Conservation (phyloP, 257 asterid genomes). For the Solanum paucissectum region DNA sequence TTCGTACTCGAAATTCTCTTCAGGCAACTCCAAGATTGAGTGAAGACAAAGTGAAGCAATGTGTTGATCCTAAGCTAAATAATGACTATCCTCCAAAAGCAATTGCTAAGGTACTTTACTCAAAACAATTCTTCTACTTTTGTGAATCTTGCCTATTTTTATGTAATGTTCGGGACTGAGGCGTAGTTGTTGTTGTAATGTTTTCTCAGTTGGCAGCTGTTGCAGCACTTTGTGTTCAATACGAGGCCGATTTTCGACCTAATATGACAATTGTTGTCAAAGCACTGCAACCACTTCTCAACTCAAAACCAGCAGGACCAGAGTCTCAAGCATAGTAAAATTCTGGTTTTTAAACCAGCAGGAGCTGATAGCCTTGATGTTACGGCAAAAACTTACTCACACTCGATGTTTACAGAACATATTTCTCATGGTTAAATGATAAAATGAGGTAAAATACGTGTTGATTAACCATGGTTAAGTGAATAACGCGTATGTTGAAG, state of each 20-base stretch:
- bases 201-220: constrained; percentile 77
- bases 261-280: constrained; percentile 93
- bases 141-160: neutral
- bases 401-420: neutral
- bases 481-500: neutral
- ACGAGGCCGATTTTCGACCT: constrained; percentile 90
- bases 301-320: constrained; percentile 51
- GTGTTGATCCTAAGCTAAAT: constrained; percentile 74
- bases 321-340: neutral
- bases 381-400: neutral
- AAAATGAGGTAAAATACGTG: neutral
- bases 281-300: constrained; percentile 91
- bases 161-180: neutral
- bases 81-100: constrained; percentile 78
- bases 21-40: constrained; percentile 93
- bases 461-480: neutral
- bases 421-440: neutral
- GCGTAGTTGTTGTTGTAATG: neutral
- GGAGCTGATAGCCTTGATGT: neutral
- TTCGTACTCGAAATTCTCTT: neutral
- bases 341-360: neutral
- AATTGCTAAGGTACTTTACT: constrained; percentile 53
- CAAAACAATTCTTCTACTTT: neutral
- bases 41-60: constrained; percentile 90
- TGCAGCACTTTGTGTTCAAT: constrained; percentile 94